phyloP scores from a whole-genome alignment of 140 eudicot species.

The Bidens hawaiensis region DNA sequence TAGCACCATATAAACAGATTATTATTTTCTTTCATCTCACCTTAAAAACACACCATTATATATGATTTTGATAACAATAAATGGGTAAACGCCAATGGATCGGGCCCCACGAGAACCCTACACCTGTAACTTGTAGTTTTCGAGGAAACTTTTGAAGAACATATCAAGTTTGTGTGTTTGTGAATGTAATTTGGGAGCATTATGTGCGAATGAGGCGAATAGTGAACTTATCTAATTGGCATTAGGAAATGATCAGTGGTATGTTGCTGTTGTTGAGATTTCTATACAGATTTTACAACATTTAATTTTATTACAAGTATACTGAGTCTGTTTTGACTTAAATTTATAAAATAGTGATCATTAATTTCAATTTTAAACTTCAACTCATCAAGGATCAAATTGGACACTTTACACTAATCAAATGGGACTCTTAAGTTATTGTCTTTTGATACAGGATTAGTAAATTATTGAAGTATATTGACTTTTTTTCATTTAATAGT shows the following conservation, averaged over 20 bases:
- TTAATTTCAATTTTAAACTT: background rate
- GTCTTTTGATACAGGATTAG: background rate
- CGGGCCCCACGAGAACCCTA: background rate
- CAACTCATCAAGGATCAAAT: background rate
- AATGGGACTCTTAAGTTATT: background rate
- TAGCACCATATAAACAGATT: slow-evolving; percentile 83
- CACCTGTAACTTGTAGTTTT: background rate
- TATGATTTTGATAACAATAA: too few species aligned
- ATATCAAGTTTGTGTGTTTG: slow-evolving; percentile 18
- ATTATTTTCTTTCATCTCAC: slow-evolving; percentile 14
- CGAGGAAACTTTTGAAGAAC: too few species aligned
- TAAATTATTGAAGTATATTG: too few species aligned
- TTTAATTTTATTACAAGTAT: background rate
- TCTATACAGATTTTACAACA: slow-evolving; percentile 19
- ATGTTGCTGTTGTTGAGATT: background rate
- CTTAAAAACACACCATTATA: background rate
- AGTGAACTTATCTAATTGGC: too few species aligned
- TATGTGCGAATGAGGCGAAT: too few species aligned
- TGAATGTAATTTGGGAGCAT: slow-evolving; percentile 6
- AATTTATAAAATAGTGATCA: background rate
- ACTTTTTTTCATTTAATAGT: too few species aligned
- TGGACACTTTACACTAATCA: too few species aligned
- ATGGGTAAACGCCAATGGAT: slow-evolving; percentile 2
- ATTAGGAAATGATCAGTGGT: slow-evolving; percentile 3
- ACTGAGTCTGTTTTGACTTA: background rate